Evolutionary conservation across 2,329 filamentous ascomycete genomes (phyloP), one percentile per base, ranked within the genome.

Genomic region (Fusarium paranaense): DNA sequence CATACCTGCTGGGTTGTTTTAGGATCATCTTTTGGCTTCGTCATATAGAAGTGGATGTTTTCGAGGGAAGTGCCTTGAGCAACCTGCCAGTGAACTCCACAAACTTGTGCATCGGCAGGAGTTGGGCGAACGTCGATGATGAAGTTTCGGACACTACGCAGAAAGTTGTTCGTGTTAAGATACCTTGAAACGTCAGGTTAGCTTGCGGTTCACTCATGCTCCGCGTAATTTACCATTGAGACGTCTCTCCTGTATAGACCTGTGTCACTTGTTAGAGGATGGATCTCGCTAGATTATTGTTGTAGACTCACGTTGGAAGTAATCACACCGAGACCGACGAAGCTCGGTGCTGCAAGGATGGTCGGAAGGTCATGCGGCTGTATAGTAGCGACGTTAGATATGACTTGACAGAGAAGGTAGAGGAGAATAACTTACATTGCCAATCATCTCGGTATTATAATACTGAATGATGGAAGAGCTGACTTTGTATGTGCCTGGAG

Each of bases 61-160:
- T 88, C 83, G 27, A 89, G 78, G n/a, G 82, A 86, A 13, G 87
- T 87, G 0, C 84, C 90, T 76, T 92, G 90, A 2, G 88, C 89
- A n/a, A 90, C 89, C 66, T 91, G 90, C 89, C 89, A 92, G 77
- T 92, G 90, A 37, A 91, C 87, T 76, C 86, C 88, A 33, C 80
- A 83, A 4, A 81, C 80, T 27, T 79, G 71, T 1, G 78, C 80
- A 6, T 71, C 67, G 1, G 78, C 73, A 4, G 79, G 71, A n/a
- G 82, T 82, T 20, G 54, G 71, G 5, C 78, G 79, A 8, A 84
- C 81, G 77, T 94, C 91, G 42, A 94, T 84, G 64, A 91, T 83
- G 58, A 94, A 85, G 77, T 94, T 94, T 10, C 90, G 86, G 67
- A 93, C 87, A 73, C 91, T 89, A 52, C 91, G 86, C 78, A 87